A percentile compares a stretch with the other conserved stretches of the same genome.
Conservation (phyloP, 768 basidiomycete genomes). For the Kwoniella europaea region DNA sequence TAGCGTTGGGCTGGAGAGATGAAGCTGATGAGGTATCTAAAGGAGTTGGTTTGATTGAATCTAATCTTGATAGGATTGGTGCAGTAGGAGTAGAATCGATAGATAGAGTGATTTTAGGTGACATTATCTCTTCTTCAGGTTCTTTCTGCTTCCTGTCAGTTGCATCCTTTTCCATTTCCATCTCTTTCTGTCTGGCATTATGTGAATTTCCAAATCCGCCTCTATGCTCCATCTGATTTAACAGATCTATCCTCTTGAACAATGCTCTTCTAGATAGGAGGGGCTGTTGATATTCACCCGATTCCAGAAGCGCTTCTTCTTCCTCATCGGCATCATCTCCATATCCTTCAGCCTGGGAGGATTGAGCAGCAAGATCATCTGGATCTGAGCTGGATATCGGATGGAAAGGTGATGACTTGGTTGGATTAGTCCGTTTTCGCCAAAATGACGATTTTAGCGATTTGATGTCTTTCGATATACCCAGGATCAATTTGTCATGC, state of each 20-base stretch:
- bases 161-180: slow-evolving; percentile 12
- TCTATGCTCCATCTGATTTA: slow-evolving; percentile 26
- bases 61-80: slow-evolving; percentile 13
- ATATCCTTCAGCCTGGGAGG: neutral
- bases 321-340: neutral
- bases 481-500: slow-evolving; percentile 18
- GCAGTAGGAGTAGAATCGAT: slow-evolving; percentile 15
- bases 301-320: neutral
- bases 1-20: slow-evolving; percentile 1
- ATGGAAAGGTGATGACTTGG: slow-evolving; percentile 24
- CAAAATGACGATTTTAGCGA: slow-evolving; percentile 27
- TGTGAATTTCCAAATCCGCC: slow-evolving; percentile 1
- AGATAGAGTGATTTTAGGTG: slow-evolving; percentile 35
- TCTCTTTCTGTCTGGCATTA: neutral
- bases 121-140: slow-evolving; percentile 17
- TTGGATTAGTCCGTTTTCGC: slow-evolving; percentile 19
- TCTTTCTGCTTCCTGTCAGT: neutral
- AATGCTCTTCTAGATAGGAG: slow-evolving; percentile 22
- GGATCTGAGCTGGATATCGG: slow-evolving; percentile 4
- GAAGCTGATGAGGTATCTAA: slow-evolving; percentile 12
- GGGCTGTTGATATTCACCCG: neutral
- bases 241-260: slow-evolving; percentile 23
- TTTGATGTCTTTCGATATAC: slow-evolving; percentile 24
- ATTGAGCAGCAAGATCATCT: neutral
- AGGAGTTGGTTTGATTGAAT: slow-evolving; percentile 7